These are phyloP conservation scores for Epichloe baconii DNA, from an alignment of 2,329 filamentous ascomycete genomes.

Conservation along the genomic window DNA sequence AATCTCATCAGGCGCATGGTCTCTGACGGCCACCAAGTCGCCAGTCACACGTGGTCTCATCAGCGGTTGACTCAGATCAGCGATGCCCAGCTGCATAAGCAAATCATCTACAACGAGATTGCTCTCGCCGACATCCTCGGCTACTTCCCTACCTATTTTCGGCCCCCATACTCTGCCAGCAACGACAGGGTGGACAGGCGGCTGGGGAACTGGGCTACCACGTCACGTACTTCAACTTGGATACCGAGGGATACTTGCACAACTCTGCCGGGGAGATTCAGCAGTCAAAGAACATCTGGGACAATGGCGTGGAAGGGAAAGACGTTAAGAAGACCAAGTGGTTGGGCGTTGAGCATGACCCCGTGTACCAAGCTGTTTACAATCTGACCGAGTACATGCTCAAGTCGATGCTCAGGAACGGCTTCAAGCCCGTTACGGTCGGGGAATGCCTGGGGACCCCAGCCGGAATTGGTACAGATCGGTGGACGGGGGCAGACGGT, in stretches of 20 bases:
- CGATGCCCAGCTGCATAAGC: slow-evolving; percentile 19
- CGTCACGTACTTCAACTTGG: slow-evolving; percentile 45
- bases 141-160: slow-evolving; percentile 30
- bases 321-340: slow-evolving; percentile 20
- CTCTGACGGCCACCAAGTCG: slow-evolving; percentile 45
- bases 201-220: slow-evolving; percentile 39
- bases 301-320: slow-evolving; percentile 21
- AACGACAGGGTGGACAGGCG: slow-evolving; percentile 24
- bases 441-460: slow-evolving; percentile 4
- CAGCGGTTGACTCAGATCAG: slow-evolving; percentile 26
- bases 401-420: slow-evolving; percentile 24
- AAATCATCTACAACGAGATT: slow-evolving; percentile 31
- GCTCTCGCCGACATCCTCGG: slow-evolving; percentile 28
- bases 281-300: slow-evolving; percentile 28
- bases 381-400: slow-evolving; percentile 32
- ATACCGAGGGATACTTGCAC: slow-evolving; percentile 48
- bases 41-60: slow-evolving; percentile 38
- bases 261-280: slow-evolving; percentile 33
- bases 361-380: slow-evolving; percentile 30
- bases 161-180: slow-evolving; percentile 34
- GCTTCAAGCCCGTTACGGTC: slow-evolving; percentile 33
- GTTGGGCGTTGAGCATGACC: slow-evolving; percentile 41
- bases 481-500: background rate
- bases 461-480: slow-evolving; percentile 1
- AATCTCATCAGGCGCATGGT: slow-evolving; percentile 31